Base-by-base conservation (phyloP, 192 early-diverging fungal genomes). In the Coemansia sp. region DNA sequence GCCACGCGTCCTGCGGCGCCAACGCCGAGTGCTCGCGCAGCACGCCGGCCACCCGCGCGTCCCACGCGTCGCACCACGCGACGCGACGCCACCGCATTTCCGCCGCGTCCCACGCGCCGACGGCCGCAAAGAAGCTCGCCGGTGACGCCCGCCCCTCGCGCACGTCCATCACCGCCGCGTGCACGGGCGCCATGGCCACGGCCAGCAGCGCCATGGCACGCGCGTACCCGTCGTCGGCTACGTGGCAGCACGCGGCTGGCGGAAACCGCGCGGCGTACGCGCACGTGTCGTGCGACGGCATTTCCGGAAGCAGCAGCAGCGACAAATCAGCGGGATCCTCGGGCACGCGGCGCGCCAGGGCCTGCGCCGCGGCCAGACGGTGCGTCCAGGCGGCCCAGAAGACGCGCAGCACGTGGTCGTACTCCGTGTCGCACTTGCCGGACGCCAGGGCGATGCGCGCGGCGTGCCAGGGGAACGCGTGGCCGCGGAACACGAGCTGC, bases 261-360 rank as follows among this genome's bases (percentile, higher is more conserved):
- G 59, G 53, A 19, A 70, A 66, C 12, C 58, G 51, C 41, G 73
- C 67, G 1, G 57, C 38, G 48, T 57, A 61, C 43, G 58, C 59
- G 64, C 73, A 76, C 51, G 63, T 37, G 53, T 69, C 67, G 64
- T 76, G 73, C 21, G n/a, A 17, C 6, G 73, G 66, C 24, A 66
- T 14, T 33, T 58, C 67, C 8, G 73, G 73, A n/a, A n/a, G n/a
- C n/a, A n/a, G n/a, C n/a, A n/a, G n/a, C n/a, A n/a, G n/a, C n/a
- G n/a, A n/a, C 57, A 47, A 19, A 19, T 10, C 9, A 0, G 1
- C 12, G 17, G 25, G 15, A 33, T 54, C 30, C 12, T 41, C 13
- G 9, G 38, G 53, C 11, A 66, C 2, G 11, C 64, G 44, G 1
- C 42, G 49, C 17, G 52, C 39, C 30, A 66, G 57, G n/a, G 46